Base-by-base conservation (phyloP, 805 yeast species). In the Torulaspora delbrueckii region DNA sequence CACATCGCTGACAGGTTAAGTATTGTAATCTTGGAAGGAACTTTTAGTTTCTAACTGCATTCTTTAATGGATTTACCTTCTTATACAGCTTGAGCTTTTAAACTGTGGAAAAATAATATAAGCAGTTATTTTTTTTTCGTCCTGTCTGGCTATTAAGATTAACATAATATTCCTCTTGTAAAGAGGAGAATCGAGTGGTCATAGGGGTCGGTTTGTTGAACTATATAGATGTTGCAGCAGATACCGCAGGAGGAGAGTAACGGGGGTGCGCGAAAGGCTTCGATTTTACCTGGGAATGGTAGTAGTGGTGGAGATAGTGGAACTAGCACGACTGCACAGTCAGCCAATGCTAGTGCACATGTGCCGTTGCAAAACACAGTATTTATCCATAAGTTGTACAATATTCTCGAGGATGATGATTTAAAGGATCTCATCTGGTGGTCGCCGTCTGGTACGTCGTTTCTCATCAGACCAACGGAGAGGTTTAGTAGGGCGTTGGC, bases 381-480 rank as follows among this genome's bases (percentile, higher is more conserved):
- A 4, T 91, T 91, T 68, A 86, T 90, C 48, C 96, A 90, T 67
- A 91, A 91, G 62, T 76, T 91, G 22, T 90, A 86, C 71, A 81
- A 84, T 52, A 91, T 91, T 95, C 75, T 91, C 40, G 95, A 90
- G 56, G 96, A 91, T 60, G 70, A 71, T 2, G 66, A 76, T 24
- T 69, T 91, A 27, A 69, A 77, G 46, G 93, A 84, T 59, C 73
- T 91, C 31, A 91, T 91, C 19, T 82, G 91, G 81, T 91, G 98
- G 97, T 67, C 87, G 1, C 72, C 78, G 8, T 58, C 79, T 8
- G 77, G 78, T 48, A 86, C 82, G 40, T 78, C 90, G 4, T 93
- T 93, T 57, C 76, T 80, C 45, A 79, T 91, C n/a, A 68, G 77
- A 4, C 96, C 96, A 0, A 44, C 50, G 5, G 96, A 90, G 63